Conservation (phyloP, 2,329 filamentous ascomycete genomes). For the Phialophora verrucosa region DNA sequence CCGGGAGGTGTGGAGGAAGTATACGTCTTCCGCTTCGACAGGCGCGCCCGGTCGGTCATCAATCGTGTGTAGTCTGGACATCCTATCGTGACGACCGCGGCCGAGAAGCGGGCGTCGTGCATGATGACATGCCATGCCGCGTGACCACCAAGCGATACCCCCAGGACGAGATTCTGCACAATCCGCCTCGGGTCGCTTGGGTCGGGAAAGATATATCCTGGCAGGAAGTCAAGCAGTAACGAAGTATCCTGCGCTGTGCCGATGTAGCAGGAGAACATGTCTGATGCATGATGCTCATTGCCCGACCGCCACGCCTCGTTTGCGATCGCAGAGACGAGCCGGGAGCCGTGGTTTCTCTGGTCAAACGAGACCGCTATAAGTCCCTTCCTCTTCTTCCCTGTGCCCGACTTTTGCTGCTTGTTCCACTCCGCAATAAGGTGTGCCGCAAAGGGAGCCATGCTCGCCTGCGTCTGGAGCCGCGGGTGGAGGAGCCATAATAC, state of each 20-base stretch:
- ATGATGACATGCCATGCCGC: constrained; percentile 83
- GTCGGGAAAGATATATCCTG: constrained; percentile 71
- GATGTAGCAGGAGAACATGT: constrained; percentile 75
- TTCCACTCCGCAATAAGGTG: constrained; percentile 73
- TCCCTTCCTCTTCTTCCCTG: constrained; percentile 53
- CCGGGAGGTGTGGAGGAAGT: constrained; percentile 62
- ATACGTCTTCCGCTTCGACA: constrained; percentile 69
- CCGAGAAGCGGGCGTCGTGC: constrained; percentile 76
- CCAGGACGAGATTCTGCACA: constrained; percentile 73
- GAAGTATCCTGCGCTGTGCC: constrained; percentile 76
- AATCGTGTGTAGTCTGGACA: constrained; percentile 86
- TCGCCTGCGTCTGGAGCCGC: constrained; percentile 70
- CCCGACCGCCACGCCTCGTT: constrained; percentile 82
- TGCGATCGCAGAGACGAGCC: constrained; percentile 68
- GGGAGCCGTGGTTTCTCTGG: constrained; percentile 86
- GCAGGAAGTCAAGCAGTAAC: constrained; percentile 75
- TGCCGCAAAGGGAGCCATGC: constrained; percentile 77
- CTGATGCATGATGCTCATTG: constrained; percentile 81
- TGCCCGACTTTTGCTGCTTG: constrained; percentile 41
- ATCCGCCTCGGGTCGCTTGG: constrained; percentile 51
- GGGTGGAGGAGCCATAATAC: constrained; percentile 93
- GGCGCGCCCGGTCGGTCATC: constrained; percentile 77
- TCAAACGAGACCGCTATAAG: constrained; percentile 86
- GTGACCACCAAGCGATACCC: constrained; percentile 86
- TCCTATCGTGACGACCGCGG: constrained; percentile 80